These are phyloP conservation scores for Digitaria exilis DNA, from an alignment of 202 grass and related monocot genomes.

Conservation along the genomic window DNA sequence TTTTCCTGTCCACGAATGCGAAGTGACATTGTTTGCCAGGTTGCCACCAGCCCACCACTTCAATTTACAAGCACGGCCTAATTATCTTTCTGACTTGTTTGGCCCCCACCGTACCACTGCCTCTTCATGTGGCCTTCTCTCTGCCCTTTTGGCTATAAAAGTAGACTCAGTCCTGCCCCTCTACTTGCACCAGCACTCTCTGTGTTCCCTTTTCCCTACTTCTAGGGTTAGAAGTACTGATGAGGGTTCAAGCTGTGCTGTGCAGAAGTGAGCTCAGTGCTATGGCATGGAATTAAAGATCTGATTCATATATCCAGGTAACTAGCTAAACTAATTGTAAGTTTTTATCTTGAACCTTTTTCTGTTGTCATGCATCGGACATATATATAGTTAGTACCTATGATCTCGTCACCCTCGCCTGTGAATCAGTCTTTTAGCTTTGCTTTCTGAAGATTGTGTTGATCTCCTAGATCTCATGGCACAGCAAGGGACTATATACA, in stretches of 20 bases:
- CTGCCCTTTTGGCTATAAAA: conserved; percentile 35
- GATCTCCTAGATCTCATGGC: conserved; percentile 17
- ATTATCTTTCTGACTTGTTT: conserved; percentile 23
- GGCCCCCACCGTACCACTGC: background rate
- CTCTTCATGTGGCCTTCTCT: too few relatives aligned
- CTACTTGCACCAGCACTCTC: conserved; percentile 25
- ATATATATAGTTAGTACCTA: background rate
- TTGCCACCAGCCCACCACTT: conserved; percentile 14
- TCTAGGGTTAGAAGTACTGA: conserved; percentile 34
- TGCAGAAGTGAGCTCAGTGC: background rate
- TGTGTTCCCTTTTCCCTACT: conserved; percentile 7
- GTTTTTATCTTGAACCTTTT: background rate
- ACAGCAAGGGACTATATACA: background rate
- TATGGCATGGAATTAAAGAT: conserved; percentile 27
- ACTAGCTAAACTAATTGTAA: conserved; percentile 9
- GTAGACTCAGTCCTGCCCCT: background rate
- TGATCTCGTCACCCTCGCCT: background rate
- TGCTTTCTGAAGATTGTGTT: conserved; percentile 14
- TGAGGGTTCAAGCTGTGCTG: conserved; percentile 2
- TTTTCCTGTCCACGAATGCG: conserved; percentile 9
- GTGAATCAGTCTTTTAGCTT: conserved; percentile 14
- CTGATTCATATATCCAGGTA: conserved; percentile 41
- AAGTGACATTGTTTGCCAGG: conserved; percentile 24
- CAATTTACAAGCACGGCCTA: too few relatives aligned
- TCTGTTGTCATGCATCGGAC: background rate